These are phyloP conservation scores for Microcos paniculata DNA, from an alignment of 345 rosid species.

Conservation along the genomic window DNA sequence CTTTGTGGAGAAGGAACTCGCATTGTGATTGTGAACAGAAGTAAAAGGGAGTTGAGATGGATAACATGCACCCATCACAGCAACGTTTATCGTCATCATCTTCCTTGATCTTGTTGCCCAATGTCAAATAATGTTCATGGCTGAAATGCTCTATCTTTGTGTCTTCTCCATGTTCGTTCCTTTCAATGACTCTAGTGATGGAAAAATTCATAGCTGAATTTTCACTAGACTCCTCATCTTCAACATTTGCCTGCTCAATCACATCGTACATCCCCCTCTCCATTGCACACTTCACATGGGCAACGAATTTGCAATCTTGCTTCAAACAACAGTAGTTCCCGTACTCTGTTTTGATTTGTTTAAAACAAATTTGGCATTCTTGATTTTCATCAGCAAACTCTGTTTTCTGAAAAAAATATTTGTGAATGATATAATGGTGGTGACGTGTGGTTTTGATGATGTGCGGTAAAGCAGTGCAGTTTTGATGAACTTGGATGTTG, in stretches of 20 bases:
- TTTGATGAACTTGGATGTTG: not conserved
- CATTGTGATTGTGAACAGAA: constrained; percentile 1
- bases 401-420: not conserved
- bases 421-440: not conserved
- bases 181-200: too few relatives aligned
- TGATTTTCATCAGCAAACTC: not conserved
- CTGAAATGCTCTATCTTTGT: not conserved
- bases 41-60: constrained; percentile 18
- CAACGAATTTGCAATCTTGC: constrained; percentile 6
- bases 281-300: constrained; percentile 23
- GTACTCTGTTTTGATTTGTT: constrained; percentile 3
- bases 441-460: constrained; percentile 12
- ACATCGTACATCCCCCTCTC: constrained; percentile 10
- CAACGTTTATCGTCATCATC: not conserved
- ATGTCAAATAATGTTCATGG: not conserved
- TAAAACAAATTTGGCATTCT: constrained; percentile 15
- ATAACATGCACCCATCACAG: not conserved
- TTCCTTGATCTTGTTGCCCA: not conserved
- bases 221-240: not conserved
- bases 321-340: constrained; percentile 21
- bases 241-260: constrained; percentile 4
- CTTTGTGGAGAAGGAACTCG: not conserved
- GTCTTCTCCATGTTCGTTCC: not conserved
- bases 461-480: not conserved
- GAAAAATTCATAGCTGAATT: too few relatives aligned